Percentiles rank a stretch among this genome's conserved stretches.
phyloP scores from a whole-genome alignment of 345 rosid genomes.

The Melastoma malabathricum region DNA sequence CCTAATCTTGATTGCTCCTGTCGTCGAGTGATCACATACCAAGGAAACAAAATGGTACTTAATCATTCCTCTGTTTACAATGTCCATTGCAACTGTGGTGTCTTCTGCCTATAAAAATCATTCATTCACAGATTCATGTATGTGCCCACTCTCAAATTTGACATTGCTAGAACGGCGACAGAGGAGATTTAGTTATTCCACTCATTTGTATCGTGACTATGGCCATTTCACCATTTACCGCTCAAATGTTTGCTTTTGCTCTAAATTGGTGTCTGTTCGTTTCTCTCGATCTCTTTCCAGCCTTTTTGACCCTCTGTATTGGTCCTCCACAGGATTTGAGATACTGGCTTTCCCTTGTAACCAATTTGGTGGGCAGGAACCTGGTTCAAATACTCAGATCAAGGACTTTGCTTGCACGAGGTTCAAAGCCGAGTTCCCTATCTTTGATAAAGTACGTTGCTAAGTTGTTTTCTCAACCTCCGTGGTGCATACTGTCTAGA shows the following conservation, averaged over 20 bases:
- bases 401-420: slow-evolving; percentile 67
- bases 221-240: too few relatives aligned
- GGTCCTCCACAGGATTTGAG: slow-evolving; percentile 44
- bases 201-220: too few relatives aligned
- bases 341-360: slow-evolving; percentile 93
- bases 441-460: slow-evolving; percentile 57
- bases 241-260: neutral
- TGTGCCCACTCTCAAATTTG: too few relatives aligned
- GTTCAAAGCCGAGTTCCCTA: slow-evolving; percentile 88
- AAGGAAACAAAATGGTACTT: too few relatives aligned
- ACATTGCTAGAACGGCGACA: too few relatives aligned
- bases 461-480: neutral
- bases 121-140: too few relatives aligned
- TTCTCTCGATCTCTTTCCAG: neutral
- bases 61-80: too few relatives aligned
- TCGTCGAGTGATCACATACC: too few relatives aligned
- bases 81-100: too few relatives aligned
- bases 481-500: neutral
- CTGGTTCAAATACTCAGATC: slow-evolving; percentile 69
- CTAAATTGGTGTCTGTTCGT: neutral
- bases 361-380: slow-evolving; percentile 85
- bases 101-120: too few relatives aligned
- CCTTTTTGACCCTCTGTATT: slow-evolving; percentile 1
- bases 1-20: too few relatives aligned
- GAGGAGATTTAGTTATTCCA: too few relatives aligned